Evolutionary conservation across 2,329 filamentous ascomycete genomes (phyloP).

Genomic region (Colletotrichum sp.): DNA sequence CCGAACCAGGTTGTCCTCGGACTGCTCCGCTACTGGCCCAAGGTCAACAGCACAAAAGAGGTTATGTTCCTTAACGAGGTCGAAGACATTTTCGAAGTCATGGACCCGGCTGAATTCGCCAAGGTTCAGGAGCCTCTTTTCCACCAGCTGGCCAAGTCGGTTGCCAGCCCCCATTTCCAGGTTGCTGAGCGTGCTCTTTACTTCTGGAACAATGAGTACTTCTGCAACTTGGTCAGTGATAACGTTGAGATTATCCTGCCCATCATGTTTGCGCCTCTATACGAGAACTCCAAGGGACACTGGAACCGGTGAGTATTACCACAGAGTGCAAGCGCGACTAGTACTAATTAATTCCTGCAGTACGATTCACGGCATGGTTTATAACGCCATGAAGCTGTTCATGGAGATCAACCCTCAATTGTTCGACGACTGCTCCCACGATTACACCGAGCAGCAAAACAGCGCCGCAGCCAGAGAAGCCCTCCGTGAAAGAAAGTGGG

Average conservation of each 20-base stretch:
- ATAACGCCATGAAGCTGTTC: conserved; percentile 99
- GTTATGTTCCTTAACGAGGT: conserved; percentile 99
- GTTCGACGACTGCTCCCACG: conserved; percentile 97
- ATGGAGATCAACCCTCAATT: conserved; percentile 99
- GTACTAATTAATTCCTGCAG: conserved; percentile 54
- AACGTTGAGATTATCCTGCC: conserved; percentile 98
- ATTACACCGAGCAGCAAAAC: conserved; percentile 97
- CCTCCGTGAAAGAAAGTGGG: conserved; percentile 86
- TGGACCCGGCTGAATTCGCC: conserved; percentile 98
- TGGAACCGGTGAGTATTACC: conserved; percentile 83
- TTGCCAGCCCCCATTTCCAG: conserved; percentile 98
- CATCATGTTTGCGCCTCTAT: conserved; percentile 98
- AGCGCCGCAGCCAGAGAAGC: conserved; percentile 85
- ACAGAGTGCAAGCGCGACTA: background rate
- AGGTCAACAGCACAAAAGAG: conserved; percentile 99
- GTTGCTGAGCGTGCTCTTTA: conserved; percentile 96
- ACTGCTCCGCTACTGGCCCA: conserved; percentile 95
- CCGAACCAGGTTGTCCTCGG: conserved; percentile 81
- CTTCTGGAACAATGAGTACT: conserved; percentile 99
- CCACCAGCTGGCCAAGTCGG: conserved; percentile 96
- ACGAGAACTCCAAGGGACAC: conserved; percentile 98
- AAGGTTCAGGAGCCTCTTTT: conserved; percentile 98
- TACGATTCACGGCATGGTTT: conserved; percentile 99
- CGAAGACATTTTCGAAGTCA: conserved; percentile 99
- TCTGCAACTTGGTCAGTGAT: conserved; percentile 98